These are phyloP conservation scores for Fusarium sororula DNA, from an alignment of 2,329 filamentous ascomycete genomes.

Conservation along the genomic window DNA sequence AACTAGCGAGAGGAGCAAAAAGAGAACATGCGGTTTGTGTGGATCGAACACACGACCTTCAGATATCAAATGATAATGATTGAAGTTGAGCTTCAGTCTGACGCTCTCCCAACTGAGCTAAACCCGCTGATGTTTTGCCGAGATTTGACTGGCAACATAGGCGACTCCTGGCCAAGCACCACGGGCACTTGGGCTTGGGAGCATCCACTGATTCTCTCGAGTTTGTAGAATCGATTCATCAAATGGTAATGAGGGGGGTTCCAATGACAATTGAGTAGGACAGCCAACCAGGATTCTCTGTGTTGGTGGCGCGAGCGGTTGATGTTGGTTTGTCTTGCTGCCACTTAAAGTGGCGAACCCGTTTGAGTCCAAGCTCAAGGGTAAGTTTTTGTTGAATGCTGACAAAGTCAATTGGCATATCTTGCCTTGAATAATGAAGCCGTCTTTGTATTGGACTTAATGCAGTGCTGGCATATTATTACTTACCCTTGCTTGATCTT, in stretches of 20 bases:
- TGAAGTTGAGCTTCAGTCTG: slow-evolving; percentile 10
- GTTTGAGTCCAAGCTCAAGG: not conserved
- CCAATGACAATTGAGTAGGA: not conserved
- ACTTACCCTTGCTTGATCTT: fast-evolving
- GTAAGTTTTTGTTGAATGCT: not conserved
- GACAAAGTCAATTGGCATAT: not conserved
- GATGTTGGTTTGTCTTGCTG: not conserved
- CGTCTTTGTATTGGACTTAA: fast-evolving
- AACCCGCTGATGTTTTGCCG: not conserved
- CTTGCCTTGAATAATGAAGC: not conserved
- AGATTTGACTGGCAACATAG: not conserved
- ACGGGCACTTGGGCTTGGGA: not conserved
- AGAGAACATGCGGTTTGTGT: not conserved
- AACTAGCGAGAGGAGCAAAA: not conserved
- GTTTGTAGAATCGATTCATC: not conserved
- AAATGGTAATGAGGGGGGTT: fast-evolving
- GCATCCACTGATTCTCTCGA: too few relatives aligned
- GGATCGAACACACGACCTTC: slow-evolving; percentile 15
- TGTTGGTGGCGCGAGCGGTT: not conserved
- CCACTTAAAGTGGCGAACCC: not conserved
- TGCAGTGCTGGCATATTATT: fast-evolving
- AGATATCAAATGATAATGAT: slow-evolving; percentile 1
- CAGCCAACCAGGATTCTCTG: not conserved
- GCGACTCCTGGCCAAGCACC: not conserved
- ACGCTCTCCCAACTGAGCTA: slow-evolving; percentile 16